Base-by-base conservation (phyloP, 2,329 filamentous ascomycete species). In the Xylaria sp. region DNA sequence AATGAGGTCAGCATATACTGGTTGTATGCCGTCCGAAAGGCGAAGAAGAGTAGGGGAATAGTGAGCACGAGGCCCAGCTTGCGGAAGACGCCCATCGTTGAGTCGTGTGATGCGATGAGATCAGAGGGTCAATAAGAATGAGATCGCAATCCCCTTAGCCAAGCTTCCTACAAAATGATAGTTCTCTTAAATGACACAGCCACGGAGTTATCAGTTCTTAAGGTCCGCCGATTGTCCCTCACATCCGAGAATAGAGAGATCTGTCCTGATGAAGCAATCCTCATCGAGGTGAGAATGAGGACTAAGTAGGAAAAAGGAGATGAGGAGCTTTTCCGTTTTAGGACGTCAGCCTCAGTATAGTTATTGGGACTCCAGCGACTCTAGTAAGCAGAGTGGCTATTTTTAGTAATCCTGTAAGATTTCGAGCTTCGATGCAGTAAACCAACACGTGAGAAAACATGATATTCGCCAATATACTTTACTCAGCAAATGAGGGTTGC, bases 381-480 rank as follows among this genome's bases (percentile, higher is more conserved):
- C 67, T 58, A 70, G 68, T 70, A 70, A 70, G 68, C 68, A 70
- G n/a, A 34, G 10, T n/a, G 4, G 53, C 61, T 70, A 70, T 70
- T 70, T 68, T 70, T 70, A 70, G 68, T 67, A 67, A 64, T 58
- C 18, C 34, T 48, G 67, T 69, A 60, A 69, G 66, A 69, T 66
- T 60, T 36, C 46, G n/a, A 63, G 48, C 55, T 58, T 60, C n/a
- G 32, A 56, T 45, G 55, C 67, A 69, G 63, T 69, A 66, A 69
- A 63, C 20, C 30, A 63, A 66, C 66, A 60, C 58, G 63, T 45
- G 60, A 69, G 39, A 43, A 30, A 46, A 25, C 25, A 39, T 30
- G 15, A 46, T 39, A 25, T 41, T 53, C n/a, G 12, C n/a, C 36
- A 10, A 57, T 15, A 28, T 36, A 45, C 8, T 60, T 69, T 69